Conservation (phyloP, 2,329 filamentous ascomycete genomes). For the Diaporthe sp. region DNA sequence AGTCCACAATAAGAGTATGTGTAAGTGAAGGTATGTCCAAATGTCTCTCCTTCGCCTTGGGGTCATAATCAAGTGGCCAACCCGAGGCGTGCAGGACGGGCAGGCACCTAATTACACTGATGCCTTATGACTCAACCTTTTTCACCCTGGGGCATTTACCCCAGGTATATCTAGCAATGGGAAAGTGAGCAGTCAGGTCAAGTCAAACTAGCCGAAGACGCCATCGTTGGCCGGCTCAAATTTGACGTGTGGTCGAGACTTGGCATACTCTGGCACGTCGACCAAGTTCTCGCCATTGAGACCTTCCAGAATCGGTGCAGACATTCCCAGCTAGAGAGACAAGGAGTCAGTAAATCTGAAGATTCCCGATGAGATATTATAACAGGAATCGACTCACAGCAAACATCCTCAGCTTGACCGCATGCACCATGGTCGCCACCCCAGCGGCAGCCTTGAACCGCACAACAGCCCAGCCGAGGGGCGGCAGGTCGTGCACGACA, state of each 20-base stretch:
- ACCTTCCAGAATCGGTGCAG: constrained; percentile 24
- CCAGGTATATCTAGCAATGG: neutral
- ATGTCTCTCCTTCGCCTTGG: neutral
- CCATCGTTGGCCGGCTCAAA: constrained; percentile 40
- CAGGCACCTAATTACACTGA: neutral
- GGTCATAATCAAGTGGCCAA: neutral
- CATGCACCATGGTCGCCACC: constrained; percentile 40
- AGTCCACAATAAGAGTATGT: neutral
- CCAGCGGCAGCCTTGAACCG: constrained; percentile 35
- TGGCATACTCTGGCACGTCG: constrained; percentile 30
- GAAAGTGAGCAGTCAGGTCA: neutral
- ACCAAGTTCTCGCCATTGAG: constrained; percentile 18
- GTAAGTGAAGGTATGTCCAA: neutral
- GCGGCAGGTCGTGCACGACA: constrained; percentile 38
- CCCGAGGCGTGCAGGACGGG: neutral
- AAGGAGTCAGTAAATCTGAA: neutral
- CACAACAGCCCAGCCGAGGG: constrained; percentile 39
- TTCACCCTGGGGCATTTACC: no score
- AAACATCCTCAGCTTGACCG: constrained; percentile 38
- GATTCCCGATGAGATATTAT: neutral
- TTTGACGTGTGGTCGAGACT: constrained; percentile 38
- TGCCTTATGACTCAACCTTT: neutral
- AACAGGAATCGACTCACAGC: constrained; percentile 30
- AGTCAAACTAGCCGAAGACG: constrained; percentile 20
- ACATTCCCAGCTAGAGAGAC: constrained; percentile 23